These are phyloP conservation scores for Gleditsia sinensis DNA, from an alignment of 306 rosid genomes.

Conservation along the genomic window DNA sequence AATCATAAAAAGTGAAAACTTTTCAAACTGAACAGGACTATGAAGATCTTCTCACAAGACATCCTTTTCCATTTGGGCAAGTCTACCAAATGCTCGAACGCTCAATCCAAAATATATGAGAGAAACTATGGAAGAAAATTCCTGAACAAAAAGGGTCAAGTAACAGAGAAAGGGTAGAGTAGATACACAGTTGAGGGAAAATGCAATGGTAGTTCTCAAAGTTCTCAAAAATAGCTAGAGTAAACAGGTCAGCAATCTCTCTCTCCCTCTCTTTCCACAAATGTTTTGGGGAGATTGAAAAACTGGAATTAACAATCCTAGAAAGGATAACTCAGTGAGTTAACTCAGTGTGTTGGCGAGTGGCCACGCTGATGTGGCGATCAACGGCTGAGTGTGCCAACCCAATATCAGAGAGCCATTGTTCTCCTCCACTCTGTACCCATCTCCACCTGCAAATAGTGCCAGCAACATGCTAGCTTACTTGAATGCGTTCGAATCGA, in stretches of 20 bases:
- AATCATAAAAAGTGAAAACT: slow-evolving; percentile 17
- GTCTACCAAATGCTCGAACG: no score
- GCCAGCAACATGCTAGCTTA: slow-evolving; percentile 83
- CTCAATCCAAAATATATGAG: slow-evolving; percentile 27
- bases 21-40: slow-evolving; percentile 30
- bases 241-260: slow-evolving; percentile 52
- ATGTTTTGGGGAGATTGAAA: slow-evolving; percentile 17
- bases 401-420: slow-evolving; percentile 71
- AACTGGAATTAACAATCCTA: neutral
- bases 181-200: slow-evolving; percentile 27
- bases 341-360: slow-evolving; percentile 59
- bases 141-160: slow-evolving; percentile 24
- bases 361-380: slow-evolving; percentile 84
- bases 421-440: slow-evolving; percentile 80
- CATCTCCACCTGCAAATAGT: slow-evolving; percentile 72
- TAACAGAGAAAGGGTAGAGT: neutral
- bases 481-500: slow-evolving; percentile 86
- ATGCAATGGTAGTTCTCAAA: slow-evolving; percentile 61
- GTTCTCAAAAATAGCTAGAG: slow-evolving; percentile 36
- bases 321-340: neutral
- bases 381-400: slow-evolving; percentile 86
- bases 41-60: slow-evolving; percentile 31
- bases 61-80: slow-evolving; percentile 50
- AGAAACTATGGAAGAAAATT: neutral
- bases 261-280: slow-evolving; percentile 55